These are phyloP conservation scores for Neonectria faginata DNA, from an alignment of 2,329 filamentous ascomycete species.

Conservation along the genomic window DNA sequence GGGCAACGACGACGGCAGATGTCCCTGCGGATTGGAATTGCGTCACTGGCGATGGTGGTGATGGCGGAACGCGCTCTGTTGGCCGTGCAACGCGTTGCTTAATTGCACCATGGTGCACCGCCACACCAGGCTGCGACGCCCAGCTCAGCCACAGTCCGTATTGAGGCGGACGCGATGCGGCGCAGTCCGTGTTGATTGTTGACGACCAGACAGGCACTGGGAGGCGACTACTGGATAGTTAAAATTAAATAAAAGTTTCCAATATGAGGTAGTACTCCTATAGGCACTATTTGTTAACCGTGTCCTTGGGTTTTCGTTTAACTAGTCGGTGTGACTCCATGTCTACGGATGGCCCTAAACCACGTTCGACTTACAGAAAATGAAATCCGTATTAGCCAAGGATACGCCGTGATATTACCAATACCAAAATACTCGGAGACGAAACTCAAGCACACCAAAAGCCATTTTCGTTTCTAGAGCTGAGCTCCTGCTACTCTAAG, in stretches of 20 bases:
- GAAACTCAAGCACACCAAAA: too few relatives aligned
- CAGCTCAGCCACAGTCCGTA: conserved; percentile 6
- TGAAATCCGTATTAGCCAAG: neutral
- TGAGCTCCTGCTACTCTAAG: too few relatives aligned
- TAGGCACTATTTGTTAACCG: neutral
- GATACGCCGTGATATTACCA: neutral
- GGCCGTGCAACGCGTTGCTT: conserved; percentile 26
- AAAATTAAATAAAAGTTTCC: neutral
- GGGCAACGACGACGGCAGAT: conserved; percentile 5
- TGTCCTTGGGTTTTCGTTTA: neutral
- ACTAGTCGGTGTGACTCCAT: neutral
- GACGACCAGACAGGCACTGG: neutral
- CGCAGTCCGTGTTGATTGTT: neutral
- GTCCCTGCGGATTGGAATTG: conserved; percentile 21
- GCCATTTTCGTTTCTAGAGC: too few relatives aligned
- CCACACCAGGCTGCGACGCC: conserved; percentile 16
- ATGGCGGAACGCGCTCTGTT: conserved; percentile 26
- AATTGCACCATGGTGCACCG: conserved; percentile 28
- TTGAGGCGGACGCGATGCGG: neutral
- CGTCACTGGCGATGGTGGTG: conserved; percentile 16
- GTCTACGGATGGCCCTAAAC: neutral
- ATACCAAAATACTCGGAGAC: too few relatives aligned
- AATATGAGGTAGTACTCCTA: neutral
- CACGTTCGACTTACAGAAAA: neutral
- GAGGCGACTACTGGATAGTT: neutral